Evolutionary conservation across 139 green algal genomes (phyloP), one percentile per base, ranked within the genome.

Genomic region (Chlorella sp.): DNA sequence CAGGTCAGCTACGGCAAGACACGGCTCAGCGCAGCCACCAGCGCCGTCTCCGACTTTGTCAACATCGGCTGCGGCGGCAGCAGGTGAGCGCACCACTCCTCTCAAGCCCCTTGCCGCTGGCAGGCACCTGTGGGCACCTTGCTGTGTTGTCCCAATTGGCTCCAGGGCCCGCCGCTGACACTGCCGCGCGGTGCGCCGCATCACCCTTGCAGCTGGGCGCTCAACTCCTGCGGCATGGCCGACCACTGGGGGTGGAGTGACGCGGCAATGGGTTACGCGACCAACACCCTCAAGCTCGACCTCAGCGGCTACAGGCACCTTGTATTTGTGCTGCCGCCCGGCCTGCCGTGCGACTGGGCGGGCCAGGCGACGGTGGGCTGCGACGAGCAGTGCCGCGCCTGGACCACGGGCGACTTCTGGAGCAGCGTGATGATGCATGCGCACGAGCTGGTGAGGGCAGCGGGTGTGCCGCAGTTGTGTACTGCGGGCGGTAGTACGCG

Each of bases 301-400:
- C 53, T 29, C 31, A 2, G 58, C 60, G 1, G n/a, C 43, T 5
- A 14, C 70, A 33, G 14, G 31, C 53, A 76, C 33, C 40, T 33
- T 29, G n/a, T 82, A 1, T 84, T 79, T 66, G 50, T 84, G 7
- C 43, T 78, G 27, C 74, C 74, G 14, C 42, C 60, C 31, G 67
- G 79, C 29, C n/a, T n/a, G 35, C 71, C 48, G 21, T 84, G 79
- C 67, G 36, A 25, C 9, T 82, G 77, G 69, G 79, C 66, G 11
- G 79, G 79, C 33, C 70, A 78, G 74, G 79, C 61, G 36, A 75
- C 66, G 31, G 67, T 84, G 31, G 79, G 79, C 41, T 84, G 79
- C 61, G 59, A 51, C 59, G 9, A 19, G 0, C 50, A 72, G 38
- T 84, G 79, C 74, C 61, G 74, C 15, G 63, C 53, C 5, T 84